Base-by-base conservation (phyloP, 495 filamentous ascomycete genomes). In the Alectoria sarmentosa region DNA sequence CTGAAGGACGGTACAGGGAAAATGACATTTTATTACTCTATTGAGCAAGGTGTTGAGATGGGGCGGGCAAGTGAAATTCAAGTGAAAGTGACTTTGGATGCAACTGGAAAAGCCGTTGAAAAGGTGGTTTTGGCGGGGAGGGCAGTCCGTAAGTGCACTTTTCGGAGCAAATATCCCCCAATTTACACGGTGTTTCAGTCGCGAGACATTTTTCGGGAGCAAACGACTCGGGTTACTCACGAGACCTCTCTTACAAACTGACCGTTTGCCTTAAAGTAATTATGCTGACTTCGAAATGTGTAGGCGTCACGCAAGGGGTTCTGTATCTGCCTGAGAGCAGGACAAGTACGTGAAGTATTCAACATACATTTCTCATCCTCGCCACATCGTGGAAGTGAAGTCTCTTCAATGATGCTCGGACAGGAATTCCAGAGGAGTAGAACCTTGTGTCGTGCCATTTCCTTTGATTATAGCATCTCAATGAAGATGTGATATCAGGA, bases 31-130 rank as follows among this genome's bases (percentile, higher is more conserved):
- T 74, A 61, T 64, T 86, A 81, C 65, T 70, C 66, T 28, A 76
- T 91, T 58, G 80, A 79, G 66, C 88, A 90, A 73, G 88, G 88
- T 1, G 81, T 88, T 4, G 86, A 90, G 74, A 90, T 90, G 83
- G 86, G 86, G 14, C 75, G 87, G 65, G 70, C 70, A 69, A 89
- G 87, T 72, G 76, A 79, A 14, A 82, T 85, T 60, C 68, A 71
- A 34, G 74, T 79, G 57, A 75, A 75, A 34, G 76, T 79, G 38
- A 66, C 48, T 14, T 56, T 73, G 74, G 66, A 62, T 70, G 71
- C 70, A 65, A 66, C 39, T 58, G 68, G 66, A 60, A 70, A 70
- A 61, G 64, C 17, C 56, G 63, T 86, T 14, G 72, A 76, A 63
- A 76, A 76, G 44, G 68, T 87, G 21, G 73, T 73, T 62, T 68